Base-by-base conservation (phyloP, 345 rosid genomes). In the Populus deltoides region DNA sequence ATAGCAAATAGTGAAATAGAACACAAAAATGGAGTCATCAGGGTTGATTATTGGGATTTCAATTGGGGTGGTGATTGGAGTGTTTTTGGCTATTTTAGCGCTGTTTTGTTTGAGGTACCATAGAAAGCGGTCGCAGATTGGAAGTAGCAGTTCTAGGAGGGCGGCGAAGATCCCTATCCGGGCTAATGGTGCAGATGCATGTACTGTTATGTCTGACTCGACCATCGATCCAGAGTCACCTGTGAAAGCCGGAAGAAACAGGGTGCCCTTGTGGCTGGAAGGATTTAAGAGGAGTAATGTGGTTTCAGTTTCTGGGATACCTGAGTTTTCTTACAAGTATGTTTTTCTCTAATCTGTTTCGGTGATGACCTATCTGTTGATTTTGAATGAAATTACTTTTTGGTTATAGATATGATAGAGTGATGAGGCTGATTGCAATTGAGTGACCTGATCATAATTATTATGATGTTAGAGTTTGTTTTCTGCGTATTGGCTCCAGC, bases 21-120 rank as follows among this genome's bases (percentile, higher is more conserved):
- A 39, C 70, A 78, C 68, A 80, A 89, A 88, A 73, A 96, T 96
- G 80, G 93, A 89, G 75, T 90, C 97, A 3, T 86, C 94, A 27
- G 97, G 97, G 24, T 83, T 97, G 90, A 90, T 97, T 47, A 87
- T 92, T 43, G 99, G 98, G 82, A 91, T 91, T 79, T 92, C 97
- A 4, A 87, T 90, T 5, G 99, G 99, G 49, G 86, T 97, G 79
- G 99, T 94, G 85, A 92, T 97, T 25, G 99, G 99, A 53, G 91
- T 94, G 80, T 69, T 88, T 70, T 81, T 94, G 83, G 98, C 98
- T 77, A 77, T 91, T 72, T 80, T 87, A 27, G 87, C 87, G 17
- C 81, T 94, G 47, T 81, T 89, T 12, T 88, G 97, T 76, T 29
- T 87, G 71, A 86, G 89, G 80, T 92, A 88, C 81, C 94, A 91